Conservation (phyloP, 2,329 filamentous ascomycete genomes). For the Colletotrichum trifolii region DNA sequence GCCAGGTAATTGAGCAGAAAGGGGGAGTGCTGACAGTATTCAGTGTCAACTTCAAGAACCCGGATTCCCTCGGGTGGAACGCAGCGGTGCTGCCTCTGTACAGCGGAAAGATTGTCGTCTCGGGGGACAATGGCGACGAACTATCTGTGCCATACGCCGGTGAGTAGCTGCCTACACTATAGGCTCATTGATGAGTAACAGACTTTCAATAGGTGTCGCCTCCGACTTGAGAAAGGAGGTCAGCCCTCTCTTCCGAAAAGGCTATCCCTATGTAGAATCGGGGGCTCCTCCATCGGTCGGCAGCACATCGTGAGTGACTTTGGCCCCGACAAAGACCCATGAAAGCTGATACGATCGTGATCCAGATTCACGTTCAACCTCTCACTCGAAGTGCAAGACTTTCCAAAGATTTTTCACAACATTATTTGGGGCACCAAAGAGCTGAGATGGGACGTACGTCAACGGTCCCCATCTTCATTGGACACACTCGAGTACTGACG, state of each 20-base stretch:
- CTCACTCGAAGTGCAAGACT: constrained; percentile 58
- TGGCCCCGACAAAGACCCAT: not conserved
- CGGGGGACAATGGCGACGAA: constrained; percentile 45
- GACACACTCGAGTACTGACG: not conserved
- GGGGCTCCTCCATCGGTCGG: not conserved
- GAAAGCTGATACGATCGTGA: not conserved
- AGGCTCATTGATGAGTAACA: not conserved
- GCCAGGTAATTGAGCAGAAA: not conserved
- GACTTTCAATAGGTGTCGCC: constrained; percentile 32
- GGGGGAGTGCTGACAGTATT: not conserved
- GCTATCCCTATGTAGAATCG: constrained; percentile 15
- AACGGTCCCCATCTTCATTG: not conserved
- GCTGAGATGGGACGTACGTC: constrained; percentile 38
- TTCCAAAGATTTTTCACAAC: constrained; percentile 35
- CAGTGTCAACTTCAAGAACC: constrained; percentile 44
- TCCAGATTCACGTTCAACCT: constrained; percentile 68
- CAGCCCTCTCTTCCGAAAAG: constrained; percentile 27
- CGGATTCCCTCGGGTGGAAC: constrained; percentile 41
- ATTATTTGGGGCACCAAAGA: constrained; percentile 39
- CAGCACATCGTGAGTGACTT: constrained; percentile 14
- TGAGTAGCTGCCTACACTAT: not conserved
- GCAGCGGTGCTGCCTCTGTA: constrained; percentile 45
- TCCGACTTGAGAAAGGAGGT: constrained; percentile 39
- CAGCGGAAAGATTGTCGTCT: constrained; percentile 47
- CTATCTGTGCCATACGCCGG: constrained; percentile 48